These are phyloP conservation scores for Zanthoxylum bungeanum DNA, from an alignment of 345 rosid genomes.

Conservation along the genomic window DNA sequence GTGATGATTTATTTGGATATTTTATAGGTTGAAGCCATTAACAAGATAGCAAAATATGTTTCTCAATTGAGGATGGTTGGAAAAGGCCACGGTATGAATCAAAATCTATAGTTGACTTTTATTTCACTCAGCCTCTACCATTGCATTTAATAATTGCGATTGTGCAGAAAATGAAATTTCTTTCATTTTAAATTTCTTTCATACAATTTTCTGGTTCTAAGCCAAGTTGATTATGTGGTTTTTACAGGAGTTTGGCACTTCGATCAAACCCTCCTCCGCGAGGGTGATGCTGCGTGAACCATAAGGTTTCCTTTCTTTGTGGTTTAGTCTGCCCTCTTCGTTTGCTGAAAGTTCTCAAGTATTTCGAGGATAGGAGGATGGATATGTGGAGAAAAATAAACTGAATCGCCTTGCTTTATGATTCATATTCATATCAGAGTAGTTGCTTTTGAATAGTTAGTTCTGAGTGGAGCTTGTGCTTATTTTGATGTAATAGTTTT, in stretches of 20 bases:
- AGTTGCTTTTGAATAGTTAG: background rate
- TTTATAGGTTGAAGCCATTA: slow-evolving; percentile 61
- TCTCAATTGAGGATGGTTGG: slow-evolving; percentile 66
- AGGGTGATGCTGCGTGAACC: slow-evolving; percentile 24
- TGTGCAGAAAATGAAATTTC: background rate
- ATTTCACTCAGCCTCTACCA: background rate
- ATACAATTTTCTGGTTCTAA: background rate
- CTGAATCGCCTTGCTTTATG: background rate
- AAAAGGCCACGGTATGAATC: slow-evolving; percentile 70
- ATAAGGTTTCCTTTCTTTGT: background rate
- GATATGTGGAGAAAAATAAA: background rate
- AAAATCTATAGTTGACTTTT: background rate
- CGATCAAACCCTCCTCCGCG: slow-evolving; percentile 53
- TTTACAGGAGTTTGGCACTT: slow-evolving; percentile 71
- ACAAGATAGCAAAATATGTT: slow-evolving; percentile 61
- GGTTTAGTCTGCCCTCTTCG: background rate
- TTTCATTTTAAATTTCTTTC: background rate
- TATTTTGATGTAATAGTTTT: background rate
- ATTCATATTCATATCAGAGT: background rate
- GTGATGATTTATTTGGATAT: background rate
- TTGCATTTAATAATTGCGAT: background rate
- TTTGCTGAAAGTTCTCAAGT: background rate
- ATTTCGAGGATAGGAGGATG: background rate
- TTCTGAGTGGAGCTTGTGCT: background rate
- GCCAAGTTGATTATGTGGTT: background rate